A percentile compares a stretch with the other conserved stretches of the same genome.
Evolutionary conservation across 169 alveolate genomes (phyloP).

Genomic region (Plasmodium gaboni): DNA sequence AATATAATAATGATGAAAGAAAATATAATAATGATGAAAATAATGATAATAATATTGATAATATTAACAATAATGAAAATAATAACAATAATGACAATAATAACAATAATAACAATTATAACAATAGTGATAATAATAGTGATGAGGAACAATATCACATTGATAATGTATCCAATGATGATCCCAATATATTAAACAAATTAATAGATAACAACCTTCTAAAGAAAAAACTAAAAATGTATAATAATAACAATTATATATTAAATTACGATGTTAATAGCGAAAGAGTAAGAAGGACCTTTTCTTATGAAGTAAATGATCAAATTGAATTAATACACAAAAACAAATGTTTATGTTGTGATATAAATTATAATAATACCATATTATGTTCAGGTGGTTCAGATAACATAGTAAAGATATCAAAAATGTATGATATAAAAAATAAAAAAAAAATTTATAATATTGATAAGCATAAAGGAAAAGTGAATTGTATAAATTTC

Average conservation of each 20-base stretch:
- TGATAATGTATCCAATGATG: no score
- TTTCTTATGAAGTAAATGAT: constrained; percentile 37
- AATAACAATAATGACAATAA: no score
- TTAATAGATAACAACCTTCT: not conserved
- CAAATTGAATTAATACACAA: constrained; percentile 60
- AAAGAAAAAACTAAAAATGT: constrained; percentile 3
- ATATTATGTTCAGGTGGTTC: constrained; percentile 86
- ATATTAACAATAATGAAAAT: no score
- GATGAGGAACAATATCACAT: no score
- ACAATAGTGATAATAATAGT: no score
- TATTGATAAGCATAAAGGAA: constrained; percentile 35
- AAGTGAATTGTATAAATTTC: constrained; percentile 42
- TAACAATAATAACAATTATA: no score
- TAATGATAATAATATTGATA: no score
- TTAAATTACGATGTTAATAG: constrained; percentile 48
- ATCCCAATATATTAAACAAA: no score
- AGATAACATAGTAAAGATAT: constrained; percentile 73
- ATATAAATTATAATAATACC: constrained; percentile 49
- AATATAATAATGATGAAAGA: no score
- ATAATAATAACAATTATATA: constrained; percentile 4
- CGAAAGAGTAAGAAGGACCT: constrained; percentile 8
- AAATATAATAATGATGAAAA: no score
- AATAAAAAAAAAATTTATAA: constrained; percentile 30
- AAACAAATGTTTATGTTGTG: constrained; percentile 51
- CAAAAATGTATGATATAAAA: constrained; percentile 55